phyloP scores from a whole-genome alignment of 176 grass and related monocot species.

The Secale cereale region DNA sequence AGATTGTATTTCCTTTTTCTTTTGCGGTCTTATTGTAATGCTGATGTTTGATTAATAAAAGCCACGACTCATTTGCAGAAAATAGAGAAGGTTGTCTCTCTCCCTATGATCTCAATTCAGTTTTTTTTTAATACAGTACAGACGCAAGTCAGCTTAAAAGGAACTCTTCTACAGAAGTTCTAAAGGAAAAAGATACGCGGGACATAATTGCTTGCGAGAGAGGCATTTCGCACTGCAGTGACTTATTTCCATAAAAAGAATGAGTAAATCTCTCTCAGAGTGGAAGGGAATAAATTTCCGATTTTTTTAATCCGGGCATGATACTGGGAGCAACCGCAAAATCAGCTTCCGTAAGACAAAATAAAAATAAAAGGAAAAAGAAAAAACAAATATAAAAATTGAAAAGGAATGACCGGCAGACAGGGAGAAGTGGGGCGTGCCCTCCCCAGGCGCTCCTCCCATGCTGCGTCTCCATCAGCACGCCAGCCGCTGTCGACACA shows the following conservation, averaged over 20 bases:
- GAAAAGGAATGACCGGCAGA: neutral
- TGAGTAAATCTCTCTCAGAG: neutral
- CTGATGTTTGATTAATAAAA: too few species aligned
- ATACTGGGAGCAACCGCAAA: neutral
- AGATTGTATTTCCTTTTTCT: too few species aligned
- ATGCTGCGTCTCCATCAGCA: neutral
- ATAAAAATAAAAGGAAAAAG: neutral
- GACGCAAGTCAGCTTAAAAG: too few species aligned
- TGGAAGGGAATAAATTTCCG: neutral
- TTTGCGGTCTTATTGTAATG: too few species aligned
- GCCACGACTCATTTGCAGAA: too few species aligned
- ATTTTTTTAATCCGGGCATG: neutral
- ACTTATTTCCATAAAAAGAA: neutral
- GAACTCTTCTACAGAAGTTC: too few species aligned
- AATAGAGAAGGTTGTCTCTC: too few species aligned
- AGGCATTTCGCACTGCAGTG: too few species aligned
- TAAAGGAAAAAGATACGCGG: too few species aligned
- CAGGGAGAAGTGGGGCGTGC: constrained; percentile 10
- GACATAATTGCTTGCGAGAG: too few species aligned
- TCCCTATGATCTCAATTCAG: too few species aligned
- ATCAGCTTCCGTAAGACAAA: neutral
- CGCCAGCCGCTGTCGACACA: neutral
- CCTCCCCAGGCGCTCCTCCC: neutral
- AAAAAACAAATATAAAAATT: neutral
- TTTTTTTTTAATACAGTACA: too few species aligned